These are phyloP conservation scores for Tillandsia leiboldiana DNA, from an alignment of 176 grass and related monocot genomes.

Conservation along the genomic window DNA sequence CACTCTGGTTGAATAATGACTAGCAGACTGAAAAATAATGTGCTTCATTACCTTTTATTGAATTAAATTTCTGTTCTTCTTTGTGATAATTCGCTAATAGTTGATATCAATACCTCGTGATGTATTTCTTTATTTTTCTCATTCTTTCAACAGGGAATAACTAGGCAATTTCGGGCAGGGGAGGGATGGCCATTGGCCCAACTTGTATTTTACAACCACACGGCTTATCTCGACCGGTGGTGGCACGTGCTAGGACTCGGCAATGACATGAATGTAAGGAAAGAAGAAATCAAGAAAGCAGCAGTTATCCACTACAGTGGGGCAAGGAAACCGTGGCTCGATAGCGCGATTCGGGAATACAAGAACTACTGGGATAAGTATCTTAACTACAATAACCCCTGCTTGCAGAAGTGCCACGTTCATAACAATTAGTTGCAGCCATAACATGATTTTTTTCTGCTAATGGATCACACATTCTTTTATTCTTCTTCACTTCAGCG, in stretches of 20 bases:
- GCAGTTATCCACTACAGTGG: constrained; percentile 66
- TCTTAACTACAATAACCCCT: constrained; percentile 47
- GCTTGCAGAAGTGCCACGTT: constrained; percentile 72
- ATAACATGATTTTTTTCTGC: neutral
- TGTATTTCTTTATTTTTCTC: neutral
- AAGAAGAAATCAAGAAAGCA: constrained; percentile 36
- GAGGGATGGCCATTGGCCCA: constrained; percentile 62
- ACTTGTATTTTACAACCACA: constrained; percentile 71
- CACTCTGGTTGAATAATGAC: no score
- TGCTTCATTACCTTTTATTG: no score
- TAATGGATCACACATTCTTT: neutral
- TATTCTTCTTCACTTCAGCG: neutral
- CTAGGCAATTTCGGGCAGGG: constrained; percentile 38
- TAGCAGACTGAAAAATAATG: no score
- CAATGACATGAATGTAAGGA: constrained; percentile 17
- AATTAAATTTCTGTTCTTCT: no score
- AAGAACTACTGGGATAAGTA: constrained; percentile 54
- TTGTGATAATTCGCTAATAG: no score
- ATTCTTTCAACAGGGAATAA: constrained; percentile 37
- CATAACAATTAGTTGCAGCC: constrained; percentile 8
- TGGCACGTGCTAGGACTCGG: constrained; percentile 73
- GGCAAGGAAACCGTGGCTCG: constrained; percentile 73
- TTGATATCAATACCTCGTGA: neutral
- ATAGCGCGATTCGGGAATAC: constrained; percentile 64
- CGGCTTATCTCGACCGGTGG: constrained; percentile 40